These are phyloP conservation scores for Infundibulicybe gibba DNA, from an alignment of 768 basidiomycete genomes.

Conservation along the genomic window DNA sequence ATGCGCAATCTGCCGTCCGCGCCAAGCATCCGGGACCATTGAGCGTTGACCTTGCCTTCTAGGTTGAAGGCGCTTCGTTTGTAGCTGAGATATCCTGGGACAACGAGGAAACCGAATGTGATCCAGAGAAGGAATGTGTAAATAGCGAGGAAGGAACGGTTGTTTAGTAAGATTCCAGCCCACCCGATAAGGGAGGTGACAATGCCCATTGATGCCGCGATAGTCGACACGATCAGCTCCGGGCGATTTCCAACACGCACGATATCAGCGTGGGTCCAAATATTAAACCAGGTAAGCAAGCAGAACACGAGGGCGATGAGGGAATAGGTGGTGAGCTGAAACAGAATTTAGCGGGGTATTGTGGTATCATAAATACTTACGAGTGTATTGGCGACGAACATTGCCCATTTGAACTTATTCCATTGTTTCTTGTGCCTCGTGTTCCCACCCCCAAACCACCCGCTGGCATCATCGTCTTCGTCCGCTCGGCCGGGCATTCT, in stretches of 20 bases:
- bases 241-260: constrained; percentile 63
- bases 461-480: constrained; percentile 47
- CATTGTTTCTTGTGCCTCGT: constrained; percentile 46
- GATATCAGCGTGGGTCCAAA: constrained; percentile 64
- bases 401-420: constrained; percentile 83
- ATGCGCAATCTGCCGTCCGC: constrained; percentile 56
- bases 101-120: constrained; percentile 66
- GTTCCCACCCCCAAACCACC: constrained; percentile 34
- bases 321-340: constrained; percentile 52
- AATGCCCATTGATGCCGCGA: constrained; percentile 56
- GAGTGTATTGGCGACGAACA: constrained; percentile 63
- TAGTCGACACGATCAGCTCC: constrained; percentile 68
- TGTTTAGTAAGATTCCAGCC: constrained; percentile 83
- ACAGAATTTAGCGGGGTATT: neutral
- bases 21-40: constrained; percentile 67
- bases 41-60: constrained; percentile 73
- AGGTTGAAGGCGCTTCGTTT: constrained; percentile 53
- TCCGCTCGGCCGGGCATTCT: constrained; percentile 49
- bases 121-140: constrained; percentile 80
- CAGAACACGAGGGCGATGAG: constrained; percentile 57
- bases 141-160: constrained; percentile 75
- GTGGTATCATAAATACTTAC: constrained; percentile 19
- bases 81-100: constrained; percentile 80
- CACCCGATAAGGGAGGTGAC: constrained; percentile 73
- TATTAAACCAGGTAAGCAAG: constrained; percentile 77